A percentile compares a stretch with the other conserved stretches of the same genome.
Evolutionary conservation across 192 early-diverging fungal species (phyloP).

Genomic region (Coemansia sp.): DNA sequence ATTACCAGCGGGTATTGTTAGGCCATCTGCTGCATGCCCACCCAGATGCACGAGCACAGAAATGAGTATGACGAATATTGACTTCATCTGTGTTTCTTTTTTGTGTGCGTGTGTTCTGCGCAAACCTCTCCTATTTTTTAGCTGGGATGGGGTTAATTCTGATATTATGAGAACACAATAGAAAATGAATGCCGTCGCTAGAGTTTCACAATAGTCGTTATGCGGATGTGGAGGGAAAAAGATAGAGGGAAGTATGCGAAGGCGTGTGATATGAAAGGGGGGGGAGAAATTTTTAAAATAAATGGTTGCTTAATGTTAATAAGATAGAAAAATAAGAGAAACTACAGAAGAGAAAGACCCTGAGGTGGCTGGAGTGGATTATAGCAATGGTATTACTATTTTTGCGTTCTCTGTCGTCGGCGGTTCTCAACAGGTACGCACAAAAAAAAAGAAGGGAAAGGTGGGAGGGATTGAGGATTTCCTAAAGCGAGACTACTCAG

Average conservation of each 20-base stretch:
- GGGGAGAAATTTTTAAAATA: not conserved
- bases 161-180: not conserved
- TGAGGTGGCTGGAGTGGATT: not conserved
- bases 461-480: not conserved
- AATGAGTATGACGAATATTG: not conserved
- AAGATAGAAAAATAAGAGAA: constrained; percentile 1
- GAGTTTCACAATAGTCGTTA: not conserved
- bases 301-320: not conserved
- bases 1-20: not conserved
- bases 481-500: not conserved
- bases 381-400: not conserved
- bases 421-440: not conserved
- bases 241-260: not conserved
- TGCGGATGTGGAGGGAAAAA: not conserved
- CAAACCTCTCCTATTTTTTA: too few relatives aligned
- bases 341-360: constrained; percentile 1
- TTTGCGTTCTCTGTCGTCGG: not conserved
- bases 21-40: not conserved
- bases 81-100: not conserved
- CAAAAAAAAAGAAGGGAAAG: not conserved
- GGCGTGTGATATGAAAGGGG: not conserved
- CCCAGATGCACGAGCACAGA: constrained; percentile 4
- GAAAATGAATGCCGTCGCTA: not conserved
- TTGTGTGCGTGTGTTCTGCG: not conserved
- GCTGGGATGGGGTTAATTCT: too few relatives aligned